Evolutionary conservation across 2,329 filamentous ascomycete genomes (phyloP), one percentile per base, ranked within the genome.

Genomic region (Xylaria digitata): DNA sequence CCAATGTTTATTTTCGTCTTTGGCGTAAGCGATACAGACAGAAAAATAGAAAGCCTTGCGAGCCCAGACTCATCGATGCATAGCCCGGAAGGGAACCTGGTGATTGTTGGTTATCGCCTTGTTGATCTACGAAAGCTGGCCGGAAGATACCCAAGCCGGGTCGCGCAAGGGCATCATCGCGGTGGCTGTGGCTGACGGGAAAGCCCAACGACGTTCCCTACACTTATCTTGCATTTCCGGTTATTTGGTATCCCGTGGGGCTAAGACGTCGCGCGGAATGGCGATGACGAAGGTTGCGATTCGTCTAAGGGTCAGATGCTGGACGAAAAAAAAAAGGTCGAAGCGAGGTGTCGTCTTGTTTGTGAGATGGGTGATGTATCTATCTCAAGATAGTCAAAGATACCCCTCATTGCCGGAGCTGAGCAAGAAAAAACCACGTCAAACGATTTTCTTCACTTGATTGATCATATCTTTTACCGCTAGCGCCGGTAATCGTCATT

Each of bases 131-230:
- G 40, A 42, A 21, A 57, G 55, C 55, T 50, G 50, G 59, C 23
- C 59, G 64, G 56, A 67, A 64, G 65, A 40, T 32, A 57, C 6
- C 65, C 61, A 50, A 61, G 61, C 65, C 65, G 65, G 49, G 50
- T 52, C n/a, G 61, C 49, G 26, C 60, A 59, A 40, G 46, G 53
- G 48, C 3, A 49, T 19, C 13, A 57, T 56, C 30, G 21, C 17
- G 3, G 60, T 64, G 54, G 61, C 42, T 60, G 46, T 67, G 64
- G 64, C 59, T 59, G 32, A 53, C 46, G 58, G 58, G 63, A 50
- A 43, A 53, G 26, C 2, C 54, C 60, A 37, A 56, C 46, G 53
- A 30, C 37, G 37, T 37, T 23, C 43, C 40, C 54, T 26, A 34
- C 40, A 55, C 42, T 26, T 54, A 19, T 23, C 64, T 34, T 67